Percentiles rank a stretch among this genome's conserved stretches.
phyloP scores from a whole-genome alignment of 2,329 filamentous ascomycete genomes.

The Aspergillus latus region DNA sequence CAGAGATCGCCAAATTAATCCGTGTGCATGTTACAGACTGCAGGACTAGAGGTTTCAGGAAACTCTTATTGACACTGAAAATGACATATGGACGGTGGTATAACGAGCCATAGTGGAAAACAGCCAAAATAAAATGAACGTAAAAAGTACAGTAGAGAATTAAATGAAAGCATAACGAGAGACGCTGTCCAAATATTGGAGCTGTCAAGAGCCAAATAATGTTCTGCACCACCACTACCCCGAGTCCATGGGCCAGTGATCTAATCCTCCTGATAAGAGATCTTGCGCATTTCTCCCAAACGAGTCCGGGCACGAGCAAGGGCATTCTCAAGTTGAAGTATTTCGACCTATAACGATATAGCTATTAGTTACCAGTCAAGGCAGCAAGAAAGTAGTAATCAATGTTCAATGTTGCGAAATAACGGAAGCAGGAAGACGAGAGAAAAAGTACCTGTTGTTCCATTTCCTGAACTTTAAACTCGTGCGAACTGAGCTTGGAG shows the following conservation, averaged over 20 bases:
- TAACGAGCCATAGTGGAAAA: neutral
- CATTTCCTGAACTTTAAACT: constrained; percentile 99
- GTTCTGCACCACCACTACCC: neutral
- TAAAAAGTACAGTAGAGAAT: neutral
- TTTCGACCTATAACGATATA: constrained; percentile 71
- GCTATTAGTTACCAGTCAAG: neutral
- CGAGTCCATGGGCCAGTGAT: neutral
- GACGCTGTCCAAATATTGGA: neutral
- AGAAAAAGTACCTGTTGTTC: constrained; percentile 79
- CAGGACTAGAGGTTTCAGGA: too few species aligned
- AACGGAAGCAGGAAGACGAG: constrained; percentile 1
- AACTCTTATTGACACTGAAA: too few species aligned
- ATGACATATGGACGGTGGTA: too few species aligned
- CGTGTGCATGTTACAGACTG: too few species aligned
- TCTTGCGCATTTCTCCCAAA: constrained; percentile 96
- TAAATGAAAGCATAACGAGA: too few species aligned
- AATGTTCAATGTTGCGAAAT: neutral
- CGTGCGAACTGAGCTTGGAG: constrained; percentile 79
- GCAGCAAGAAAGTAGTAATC: neutral
- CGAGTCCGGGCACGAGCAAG: constrained; percentile 75
- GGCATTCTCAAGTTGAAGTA: constrained; percentile 88
- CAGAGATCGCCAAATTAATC: too few species aligned
- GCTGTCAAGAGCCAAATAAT: neutral
- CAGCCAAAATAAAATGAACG: neutral
- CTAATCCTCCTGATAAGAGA: constrained; percentile 81